Evolutionary conservation across 2,329 filamentous ascomycete species (phyloP).

Genomic region (Fusarium albidum): DNA sequence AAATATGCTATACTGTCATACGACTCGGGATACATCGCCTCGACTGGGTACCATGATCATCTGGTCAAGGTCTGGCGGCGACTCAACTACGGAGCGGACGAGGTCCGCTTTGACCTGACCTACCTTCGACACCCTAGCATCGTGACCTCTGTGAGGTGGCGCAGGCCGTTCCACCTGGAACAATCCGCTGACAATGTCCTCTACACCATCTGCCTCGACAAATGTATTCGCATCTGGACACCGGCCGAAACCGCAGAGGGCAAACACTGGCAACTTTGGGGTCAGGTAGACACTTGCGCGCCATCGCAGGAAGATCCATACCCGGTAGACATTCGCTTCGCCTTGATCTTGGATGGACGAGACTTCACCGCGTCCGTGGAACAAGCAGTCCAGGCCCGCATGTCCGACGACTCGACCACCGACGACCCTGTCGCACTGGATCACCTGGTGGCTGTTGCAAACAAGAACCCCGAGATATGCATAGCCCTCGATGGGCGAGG

Average conservation of each 20-base stretch:
- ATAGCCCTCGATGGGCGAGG: conserved; percentile 85
- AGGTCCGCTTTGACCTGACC: conserved; percentile 87
- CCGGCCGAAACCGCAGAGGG: conserved; percentile 75
- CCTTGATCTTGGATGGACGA: conserved; percentile 83
- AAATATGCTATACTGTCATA: conserved; percentile 83
- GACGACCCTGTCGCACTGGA: conserved; percentile 75
- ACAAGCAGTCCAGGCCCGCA: conserved; percentile 70
- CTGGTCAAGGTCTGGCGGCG: conserved; percentile 94
- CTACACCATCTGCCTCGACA: conserved; percentile 88
- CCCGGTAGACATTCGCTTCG: conserved; percentile 46
- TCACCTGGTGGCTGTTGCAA: conserved; percentile 86
- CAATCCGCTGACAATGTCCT: conserved; percentile 86
- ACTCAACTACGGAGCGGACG: conserved; percentile 81
- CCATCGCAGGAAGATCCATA: conserved; percentile 64
- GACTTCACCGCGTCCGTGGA: conserved; percentile 83
- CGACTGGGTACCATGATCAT: conserved; percentile 78
- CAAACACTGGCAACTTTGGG: conserved; percentile 81
- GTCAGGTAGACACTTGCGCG: conserved; percentile 76
- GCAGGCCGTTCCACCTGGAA: conserved; percentile 77
- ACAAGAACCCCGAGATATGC: conserved; percentile 86
- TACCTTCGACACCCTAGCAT: conserved; percentile 86
- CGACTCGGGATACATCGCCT: conserved; percentile 87
- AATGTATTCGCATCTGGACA: conserved; percentile 83
- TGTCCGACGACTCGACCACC: conserved; percentile 63
- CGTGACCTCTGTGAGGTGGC: conserved; percentile 89